Percentiles rank a stretch among this genome's conserved stretches.
These are phyloP conservation scores for Sapria himalayana DNA, from an alignment of 345 rosid genomes.

Conservation along the genomic window DNA sequence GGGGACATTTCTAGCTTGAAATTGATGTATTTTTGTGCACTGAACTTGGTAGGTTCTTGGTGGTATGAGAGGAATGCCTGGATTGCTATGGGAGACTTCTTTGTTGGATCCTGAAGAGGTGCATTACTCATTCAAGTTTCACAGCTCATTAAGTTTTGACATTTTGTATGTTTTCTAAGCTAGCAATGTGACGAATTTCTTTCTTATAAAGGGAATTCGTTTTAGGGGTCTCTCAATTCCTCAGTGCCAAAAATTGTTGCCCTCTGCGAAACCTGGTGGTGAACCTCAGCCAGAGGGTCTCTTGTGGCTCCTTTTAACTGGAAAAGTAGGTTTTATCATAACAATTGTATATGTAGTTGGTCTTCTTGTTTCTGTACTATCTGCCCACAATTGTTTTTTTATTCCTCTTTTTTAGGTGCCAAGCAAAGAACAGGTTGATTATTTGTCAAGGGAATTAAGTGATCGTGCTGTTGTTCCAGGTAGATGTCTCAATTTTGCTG, in stretches of 20 bases:
- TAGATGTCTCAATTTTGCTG: constrained; percentile 11
- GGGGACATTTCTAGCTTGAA: neutral
- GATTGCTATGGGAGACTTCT: constrained; percentile 93
- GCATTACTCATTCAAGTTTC: neutral
- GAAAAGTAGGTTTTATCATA: constrained; percentile 53
- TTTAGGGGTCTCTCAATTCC: constrained; percentile 90
- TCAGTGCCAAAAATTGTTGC: constrained; percentile 84
- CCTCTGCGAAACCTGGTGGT: constrained; percentile 69
- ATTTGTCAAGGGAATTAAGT: constrained; percentile 58
- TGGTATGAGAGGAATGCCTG: constrained; percentile 99
- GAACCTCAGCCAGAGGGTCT: constrained; percentile 98
- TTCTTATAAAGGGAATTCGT: constrained; percentile 53
- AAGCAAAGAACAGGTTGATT: constrained; percentile 74
- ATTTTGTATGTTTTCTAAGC: too few species aligned
- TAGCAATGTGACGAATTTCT: neutral
- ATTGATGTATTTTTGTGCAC: constrained; percentile 3
- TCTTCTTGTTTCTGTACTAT: neutral
- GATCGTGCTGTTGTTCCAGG: constrained; percentile 85
- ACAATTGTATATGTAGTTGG: too few species aligned
- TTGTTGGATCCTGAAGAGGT: constrained; percentile 96
- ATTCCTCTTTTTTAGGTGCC: constrained; percentile 25
- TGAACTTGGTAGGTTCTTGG: constrained; percentile 47
- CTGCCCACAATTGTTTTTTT: neutral
- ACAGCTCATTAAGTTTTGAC: too few species aligned
- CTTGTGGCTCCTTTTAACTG: constrained; percentile 94